Evolutionary conservation across 768 basidiomycete genomes (phyloP).

Genomic region (Termitomyces sp.): DNA sequence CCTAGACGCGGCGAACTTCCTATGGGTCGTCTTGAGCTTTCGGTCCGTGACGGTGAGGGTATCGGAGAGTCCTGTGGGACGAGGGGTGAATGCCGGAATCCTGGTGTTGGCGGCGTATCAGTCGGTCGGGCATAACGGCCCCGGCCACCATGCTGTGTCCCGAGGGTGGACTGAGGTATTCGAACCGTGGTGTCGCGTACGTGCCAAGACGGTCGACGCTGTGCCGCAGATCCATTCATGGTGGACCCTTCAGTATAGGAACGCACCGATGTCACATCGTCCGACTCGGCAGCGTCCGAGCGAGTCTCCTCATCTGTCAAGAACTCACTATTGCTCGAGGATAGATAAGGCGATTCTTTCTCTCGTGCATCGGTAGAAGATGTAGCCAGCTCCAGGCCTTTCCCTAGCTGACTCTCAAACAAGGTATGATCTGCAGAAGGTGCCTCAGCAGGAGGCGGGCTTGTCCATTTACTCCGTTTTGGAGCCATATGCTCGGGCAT

Average conservation of each 20-base stretch:
- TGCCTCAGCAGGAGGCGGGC: conserved; percentile 78
- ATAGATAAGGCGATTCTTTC: conserved; percentile 40
- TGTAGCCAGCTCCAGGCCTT: conserved; percentile 67
- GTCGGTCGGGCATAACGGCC: conserved; percentile 25
- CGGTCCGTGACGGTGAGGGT: conserved; percentile 30
- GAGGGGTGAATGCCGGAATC: conserved; percentile 7
- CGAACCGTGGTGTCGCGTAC: conserved; percentile 26
- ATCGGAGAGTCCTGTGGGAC: conserved; percentile 12
- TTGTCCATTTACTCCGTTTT: conserved; percentile 78
- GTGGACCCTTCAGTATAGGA: conserved; percentile 57
- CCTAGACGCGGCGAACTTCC: conserved; percentile 42
- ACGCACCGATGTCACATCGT: conserved; percentile 66
- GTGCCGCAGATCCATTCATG: conserved; percentile 22
- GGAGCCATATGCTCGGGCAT: conserved; percentile 89
- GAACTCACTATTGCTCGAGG: conserved; percentile 62
- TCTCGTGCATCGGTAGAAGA: conserved; percentile 59
- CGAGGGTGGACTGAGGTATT: conserved; percentile 18
- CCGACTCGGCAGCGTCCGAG: conserved; percentile 59
- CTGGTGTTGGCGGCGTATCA: conserved; percentile 20
- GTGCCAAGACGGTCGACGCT: conserved; percentile 50
- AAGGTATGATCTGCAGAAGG: conserved; percentile 59
- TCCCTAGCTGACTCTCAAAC: conserved; percentile 67
- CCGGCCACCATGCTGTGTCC: conserved; percentile 16
- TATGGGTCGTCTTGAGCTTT: conserved; percentile 38
- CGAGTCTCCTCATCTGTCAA: conserved; percentile 63